Evolutionary conservation across 345 rosid genomes (phyloP), one percentile per base, ranked within the genome.

Genomic region (Pseudoturritis turrita): DNA sequence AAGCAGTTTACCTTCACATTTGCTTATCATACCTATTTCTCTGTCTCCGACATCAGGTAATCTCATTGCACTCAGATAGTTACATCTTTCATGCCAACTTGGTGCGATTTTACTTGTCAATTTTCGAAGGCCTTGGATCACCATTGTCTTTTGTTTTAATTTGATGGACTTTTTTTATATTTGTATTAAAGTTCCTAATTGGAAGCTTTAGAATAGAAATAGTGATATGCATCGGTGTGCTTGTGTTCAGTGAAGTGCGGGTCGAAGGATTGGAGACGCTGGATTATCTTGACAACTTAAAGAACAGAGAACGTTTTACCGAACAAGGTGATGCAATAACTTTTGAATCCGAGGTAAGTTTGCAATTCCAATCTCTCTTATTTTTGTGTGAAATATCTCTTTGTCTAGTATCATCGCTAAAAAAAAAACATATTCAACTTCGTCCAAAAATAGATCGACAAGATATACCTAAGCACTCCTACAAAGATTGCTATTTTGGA

Each of bases 291-390:
- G 99, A 95, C 85, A 95, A 87, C 83, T 77, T 95, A 58, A 86
- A 88, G 77, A 84, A 83, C 55, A 89, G 83, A 83, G 86, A 89
- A 72, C 90, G 96, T 6, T 88, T 81, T 79, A 95, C 97, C 3
- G 97, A 95, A 66, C 97, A 89, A 75, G 99, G 96, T 41, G 97
- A 91, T 79, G 99, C 97, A 5, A 83, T 95, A 77, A 89, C 98
- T 50, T 95, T 91, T 69, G 99, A 95, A 79, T 83, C 90, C 40
- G 96, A 91, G 79, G 98, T 90, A 74, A 79, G 87, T 80, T 62
- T 29, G 29, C 37, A 10, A 46, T 71, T 52, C 28, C 19, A 11
- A 7, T 59, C 62, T 51, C 65, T 41, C 40, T 21, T 14, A 40
- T 39, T 21, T 55, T 36, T 45, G 1, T 35, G 50, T 60, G 61